Evolutionary conservation across 1,284 basidiomycete species (phyloP), one percentile per base, ranked within the genome.

Genomic region (Pisolithus thermaeus): DNA sequence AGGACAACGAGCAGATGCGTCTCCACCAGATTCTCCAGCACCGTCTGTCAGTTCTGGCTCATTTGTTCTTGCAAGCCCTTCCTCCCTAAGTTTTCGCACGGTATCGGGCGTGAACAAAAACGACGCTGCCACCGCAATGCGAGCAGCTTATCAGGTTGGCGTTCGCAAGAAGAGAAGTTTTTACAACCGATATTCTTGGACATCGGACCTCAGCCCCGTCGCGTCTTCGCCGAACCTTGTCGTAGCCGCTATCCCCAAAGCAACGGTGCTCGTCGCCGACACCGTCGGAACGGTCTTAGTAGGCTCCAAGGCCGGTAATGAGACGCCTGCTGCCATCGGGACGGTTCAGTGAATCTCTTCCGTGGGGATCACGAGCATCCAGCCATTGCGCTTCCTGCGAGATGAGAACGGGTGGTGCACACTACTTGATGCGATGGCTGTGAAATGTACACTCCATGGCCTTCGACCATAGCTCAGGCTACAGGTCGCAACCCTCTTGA

Each of bases 171-270:
- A 77, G 62, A 74, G 73, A 59, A 79, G 73, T 55, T 74, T 79
- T 58, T 76, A 79, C 55, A 73, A 74, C 55, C 72, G 80, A 42
- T 72, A 73, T 49, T 82, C 80, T 35, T 82, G 80, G 80, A 78
- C 73, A 48, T 58, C 61, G 6, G 57, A 68, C 20, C 35, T 50
- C 45, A 65, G 57, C 28, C 60, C 66, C 3, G 44, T 53, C 39
- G 57, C 64, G 9, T 66, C 66, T 8, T 53, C 52, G 50, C 49
- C 53, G 46, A 62, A 62, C 50, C 51, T 62, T 3, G 52, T 48
- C 12, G 39, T 53, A 0, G 20, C 49, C 1, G 43, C 48, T 7
- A 42, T 56, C 25, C 59, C 65, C 11, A 67, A 61, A 54, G 51
- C 50, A 42, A 48, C 46, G 11, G 18, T 28, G 20, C 16, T 46